Conservation (phyloP, 2,329 filamentous ascomycete species). For the Colletotrichum aenigma region DNA sequence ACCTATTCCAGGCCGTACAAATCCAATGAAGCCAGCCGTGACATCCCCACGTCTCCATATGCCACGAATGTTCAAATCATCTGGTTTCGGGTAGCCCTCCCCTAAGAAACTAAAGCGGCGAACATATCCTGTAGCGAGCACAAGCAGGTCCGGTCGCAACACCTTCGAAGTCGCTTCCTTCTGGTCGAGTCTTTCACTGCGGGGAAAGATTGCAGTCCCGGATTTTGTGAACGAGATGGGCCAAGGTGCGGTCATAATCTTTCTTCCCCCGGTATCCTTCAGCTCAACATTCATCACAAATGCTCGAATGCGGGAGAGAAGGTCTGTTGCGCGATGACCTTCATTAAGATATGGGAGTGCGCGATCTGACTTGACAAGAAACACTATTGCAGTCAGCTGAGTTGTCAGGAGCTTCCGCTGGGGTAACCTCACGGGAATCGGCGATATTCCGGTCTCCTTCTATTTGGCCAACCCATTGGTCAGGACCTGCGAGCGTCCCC, state of each 20-base stretch:
- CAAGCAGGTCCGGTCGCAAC: constrained; percentile 46
- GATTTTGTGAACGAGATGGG: constrained; percentile 38
- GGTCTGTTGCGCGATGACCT: constrained; percentile 34
- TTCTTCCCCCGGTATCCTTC: constrained; percentile 38
- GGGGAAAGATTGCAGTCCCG: constrained; percentile 40
- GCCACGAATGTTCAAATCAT: constrained; percentile 55
- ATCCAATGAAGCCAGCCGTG: constrained; percentile 50
- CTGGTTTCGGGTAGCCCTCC: constrained; percentile 43
- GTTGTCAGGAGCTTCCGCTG: not conserved
- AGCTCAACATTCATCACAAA: constrained; percentile 43
- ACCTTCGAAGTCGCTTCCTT: constrained; percentile 26
- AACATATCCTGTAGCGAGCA: constrained; percentile 53
- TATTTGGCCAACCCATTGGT: constrained; percentile 55
- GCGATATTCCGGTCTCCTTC: constrained; percentile 38
- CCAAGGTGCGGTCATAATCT: constrained; percentile 50
- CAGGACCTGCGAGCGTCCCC: constrained; percentile 47
- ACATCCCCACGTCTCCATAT: constrained; percentile 50
- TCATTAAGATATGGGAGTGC: constrained; percentile 47
- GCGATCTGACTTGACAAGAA: constrained; percentile 47
- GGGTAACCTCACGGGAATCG: constrained; percentile 33
- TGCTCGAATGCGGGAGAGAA: constrained; percentile 38
- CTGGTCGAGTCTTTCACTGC: constrained; percentile 30
- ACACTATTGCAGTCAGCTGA: constrained; percentile 33
- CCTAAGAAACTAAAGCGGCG: constrained; percentile 45
- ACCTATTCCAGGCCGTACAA: constrained; percentile 49